phyloP scores from a whole-genome alignment of 805 yeast genomes.

The Candida ficus region DNA sequence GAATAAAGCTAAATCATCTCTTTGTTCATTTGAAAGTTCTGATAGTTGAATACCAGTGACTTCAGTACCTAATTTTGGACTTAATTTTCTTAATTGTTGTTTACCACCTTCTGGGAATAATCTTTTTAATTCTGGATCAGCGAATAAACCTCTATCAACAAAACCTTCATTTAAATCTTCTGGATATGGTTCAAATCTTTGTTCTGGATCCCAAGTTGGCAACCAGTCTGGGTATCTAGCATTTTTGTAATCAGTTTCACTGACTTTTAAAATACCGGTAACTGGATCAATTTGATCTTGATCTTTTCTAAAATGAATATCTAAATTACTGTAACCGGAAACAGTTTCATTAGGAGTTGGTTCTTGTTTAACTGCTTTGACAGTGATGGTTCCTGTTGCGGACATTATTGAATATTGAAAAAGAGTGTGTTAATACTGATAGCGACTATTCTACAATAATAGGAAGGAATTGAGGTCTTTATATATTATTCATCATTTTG shows the following conservation, averaged over 20 bases:
- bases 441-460: too few relatives aligned
- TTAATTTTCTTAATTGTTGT: slow-evolving; percentile 35
- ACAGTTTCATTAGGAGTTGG: not conserved
- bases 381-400: slow-evolving; percentile 11
- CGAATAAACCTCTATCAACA: slow-evolving; percentile 59
- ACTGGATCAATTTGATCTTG: slow-evolving; percentile 40
- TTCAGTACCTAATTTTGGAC: slow-evolving; percentile 70
- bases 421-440: not conserved
- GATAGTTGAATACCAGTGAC: slow-evolving; percentile 56
- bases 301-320: slow-evolving; percentile 45
- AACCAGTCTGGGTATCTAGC: slow-evolving; percentile 49
- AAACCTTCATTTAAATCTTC: slow-evolving; percentile 44
- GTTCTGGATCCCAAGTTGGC: slow-evolving; percentile 64
- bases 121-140: slow-evolving; percentile 51
- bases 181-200: slow-evolving; percentile 43
- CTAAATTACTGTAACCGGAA: slow-evolving; percentile 21
- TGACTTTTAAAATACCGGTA: slow-evolving; percentile 43
- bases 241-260: slow-evolving; percentile 34
- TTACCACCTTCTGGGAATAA: slow-evolving; percentile 37
- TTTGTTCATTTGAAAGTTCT: slow-evolving; percentile 45
- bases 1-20: slow-evolving; percentile 63
- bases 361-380: slow-evolving; percentile 6
- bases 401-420: not conserved
- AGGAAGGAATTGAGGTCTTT: not conserved
- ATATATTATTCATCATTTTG: too few relatives aligned